phyloP scores from a whole-genome alignment of 2,329 filamentous ascomycete genomes.

The Xylaria sp. region DNA sequence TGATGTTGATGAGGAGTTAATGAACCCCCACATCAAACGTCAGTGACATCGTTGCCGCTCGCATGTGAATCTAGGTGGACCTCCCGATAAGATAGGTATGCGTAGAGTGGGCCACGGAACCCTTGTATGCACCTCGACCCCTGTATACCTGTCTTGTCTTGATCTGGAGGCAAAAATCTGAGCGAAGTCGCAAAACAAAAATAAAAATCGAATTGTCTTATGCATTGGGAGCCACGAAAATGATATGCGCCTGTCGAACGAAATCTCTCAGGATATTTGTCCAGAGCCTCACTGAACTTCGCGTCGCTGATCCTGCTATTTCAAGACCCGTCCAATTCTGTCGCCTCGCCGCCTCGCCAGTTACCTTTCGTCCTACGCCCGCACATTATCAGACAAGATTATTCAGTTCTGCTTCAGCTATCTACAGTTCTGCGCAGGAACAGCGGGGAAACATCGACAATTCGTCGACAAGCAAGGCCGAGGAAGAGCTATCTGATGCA shows the following conservation, averaged over 20 bases:
- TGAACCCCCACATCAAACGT: not conserved
- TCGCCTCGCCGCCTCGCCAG: constrained; percentile 27
- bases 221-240: constrained; percentile 43
- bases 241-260: constrained; percentile 61
- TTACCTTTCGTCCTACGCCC: constrained; percentile 28
- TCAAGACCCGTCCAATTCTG: constrained; percentile 32
- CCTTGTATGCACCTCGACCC: constrained; percentile 11
- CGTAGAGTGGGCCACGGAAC: not conserved
- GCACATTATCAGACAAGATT: constrained; percentile 33
- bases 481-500: constrained; percentile 2
- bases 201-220: not conserved
- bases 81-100: constrained; percentile 5
- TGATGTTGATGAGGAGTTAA: not conserved
- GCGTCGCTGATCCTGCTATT: constrained; percentile 38
- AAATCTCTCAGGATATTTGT: constrained; percentile 60
- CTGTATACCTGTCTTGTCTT: not conserved
- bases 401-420: constrained; percentile 41
- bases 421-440: constrained; percentile 35
- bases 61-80: not conserved
- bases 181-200: not conserved
- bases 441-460: not conserved
- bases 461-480: not conserved
- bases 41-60: not conserved
- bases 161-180: constrained; percentile 14
- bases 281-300: constrained; percentile 53